Conservation (phyloP, 352 stramenopile species). For the Ophiocytium majus region DNA sequence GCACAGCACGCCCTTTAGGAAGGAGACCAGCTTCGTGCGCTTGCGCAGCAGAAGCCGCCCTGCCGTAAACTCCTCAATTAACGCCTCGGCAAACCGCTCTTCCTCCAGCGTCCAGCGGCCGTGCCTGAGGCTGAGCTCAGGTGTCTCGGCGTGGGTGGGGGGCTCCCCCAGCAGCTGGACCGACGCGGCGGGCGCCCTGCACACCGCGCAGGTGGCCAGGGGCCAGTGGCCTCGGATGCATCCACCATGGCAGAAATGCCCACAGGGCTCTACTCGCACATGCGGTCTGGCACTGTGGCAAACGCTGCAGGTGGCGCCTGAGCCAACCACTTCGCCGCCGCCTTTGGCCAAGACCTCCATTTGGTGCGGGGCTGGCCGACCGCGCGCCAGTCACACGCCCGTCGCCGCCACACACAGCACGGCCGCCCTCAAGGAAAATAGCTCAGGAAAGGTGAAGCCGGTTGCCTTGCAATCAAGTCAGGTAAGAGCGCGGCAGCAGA, state of each 20-base stretch:
- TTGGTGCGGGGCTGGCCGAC: no score
- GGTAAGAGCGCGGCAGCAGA: background rate
- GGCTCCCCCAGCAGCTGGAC: background rate
- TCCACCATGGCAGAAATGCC: background rate
- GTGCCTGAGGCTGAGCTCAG: background rate
- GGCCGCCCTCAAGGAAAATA: no score
- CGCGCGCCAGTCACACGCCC: no score
- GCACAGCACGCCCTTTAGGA: background rate
- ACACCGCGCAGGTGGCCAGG: background rate
- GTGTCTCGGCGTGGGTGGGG: background rate
- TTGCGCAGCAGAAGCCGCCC: background rate
- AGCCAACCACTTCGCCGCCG: no score
- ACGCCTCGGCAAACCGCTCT: background rate
- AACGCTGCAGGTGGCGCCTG: background rate
- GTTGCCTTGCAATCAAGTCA: no score
- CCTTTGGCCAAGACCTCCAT: no score
- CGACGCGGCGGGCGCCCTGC: background rate
- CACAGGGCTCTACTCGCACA: background rate
- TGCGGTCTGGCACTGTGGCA: background rate
- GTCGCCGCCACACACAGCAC: no score
- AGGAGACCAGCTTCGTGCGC: background rate
- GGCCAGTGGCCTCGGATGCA: background rate
- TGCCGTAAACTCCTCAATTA: background rate
- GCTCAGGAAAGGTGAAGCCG: no score
- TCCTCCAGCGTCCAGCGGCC: conserved; percentile 15